These are phyloP conservation scores for Boletus rubescentipes DNA, from an alignment of 768 basidiomycete species.

Conservation along the genomic window DNA sequence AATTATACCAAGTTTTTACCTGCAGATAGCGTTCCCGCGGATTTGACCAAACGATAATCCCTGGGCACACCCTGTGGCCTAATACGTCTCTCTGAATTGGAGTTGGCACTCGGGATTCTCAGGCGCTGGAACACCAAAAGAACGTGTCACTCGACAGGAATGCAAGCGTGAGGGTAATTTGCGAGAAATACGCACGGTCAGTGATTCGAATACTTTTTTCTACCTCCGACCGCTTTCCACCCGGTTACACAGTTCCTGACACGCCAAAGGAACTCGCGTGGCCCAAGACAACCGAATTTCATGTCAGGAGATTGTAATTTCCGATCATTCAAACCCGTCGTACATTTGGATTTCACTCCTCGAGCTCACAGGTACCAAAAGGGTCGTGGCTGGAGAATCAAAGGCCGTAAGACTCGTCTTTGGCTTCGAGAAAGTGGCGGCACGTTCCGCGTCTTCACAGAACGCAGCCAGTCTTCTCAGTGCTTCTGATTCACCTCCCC, in stretches of 20 bases:
- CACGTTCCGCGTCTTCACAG: conserved; percentile 15
- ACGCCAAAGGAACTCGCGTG: conserved; percentile 21
- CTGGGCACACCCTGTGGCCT: conserved; percentile 3
- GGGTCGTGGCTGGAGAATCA: conserved; percentile 24
- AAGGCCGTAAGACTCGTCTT: conserved; percentile 8
- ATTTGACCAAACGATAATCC: conserved; percentile 10
- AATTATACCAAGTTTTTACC: conserved; percentile 11
- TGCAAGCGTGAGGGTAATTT: not conserved
- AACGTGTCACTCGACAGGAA: conserved; percentile 1
- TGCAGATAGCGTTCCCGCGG: conserved; percentile 23
- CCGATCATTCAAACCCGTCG: conserved; percentile 16
- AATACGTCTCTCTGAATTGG: conserved; percentile 8
- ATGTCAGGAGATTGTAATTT: conserved; percentile 21
- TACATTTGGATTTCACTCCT: conserved; percentile 3
- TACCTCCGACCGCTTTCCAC: conserved; percentile 3
- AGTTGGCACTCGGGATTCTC: conserved; percentile 9
- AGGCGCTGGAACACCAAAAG: not conserved
- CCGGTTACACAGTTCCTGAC: conserved; percentile 6
- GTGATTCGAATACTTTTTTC: conserved; percentile 1
- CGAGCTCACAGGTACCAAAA: conserved; percentile 20
- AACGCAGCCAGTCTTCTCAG: conserved; percentile 16
- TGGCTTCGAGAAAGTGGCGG: conserved; percentile 17
- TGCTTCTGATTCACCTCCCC: conserved; percentile 29
- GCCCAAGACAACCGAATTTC: conserved; percentile 20
- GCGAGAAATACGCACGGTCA: conserved; percentile 12